phyloP scores from a whole-genome alignment of 163 green algal species.

The Chlorella variabilis region DNA sequence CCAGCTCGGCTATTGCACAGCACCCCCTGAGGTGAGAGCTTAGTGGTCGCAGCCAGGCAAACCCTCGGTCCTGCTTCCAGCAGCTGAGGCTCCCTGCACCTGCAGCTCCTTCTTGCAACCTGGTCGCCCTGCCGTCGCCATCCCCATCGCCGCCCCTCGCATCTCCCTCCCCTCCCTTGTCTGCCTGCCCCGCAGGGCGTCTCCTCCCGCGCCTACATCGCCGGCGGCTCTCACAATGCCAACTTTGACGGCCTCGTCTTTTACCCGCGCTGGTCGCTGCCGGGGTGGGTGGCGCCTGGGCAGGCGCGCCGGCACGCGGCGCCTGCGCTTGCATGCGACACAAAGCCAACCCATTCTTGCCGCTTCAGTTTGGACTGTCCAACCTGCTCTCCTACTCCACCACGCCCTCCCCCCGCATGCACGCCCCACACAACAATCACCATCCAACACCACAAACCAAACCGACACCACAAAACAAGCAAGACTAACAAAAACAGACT shows the following conservation, averaged over 20 bases:
- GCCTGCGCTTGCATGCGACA: too few relatives aligned
- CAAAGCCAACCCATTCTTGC: too few relatives aligned
- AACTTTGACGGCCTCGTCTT: constrained; percentile 95
- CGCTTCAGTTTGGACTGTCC: too few relatives aligned
- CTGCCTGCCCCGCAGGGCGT: constrained; percentile 52
- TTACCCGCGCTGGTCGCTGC: constrained; percentile 87
- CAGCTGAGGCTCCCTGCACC: too few relatives aligned
- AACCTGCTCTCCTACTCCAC: too few relatives aligned
- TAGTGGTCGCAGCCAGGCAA: not conserved
- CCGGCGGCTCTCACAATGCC: constrained; percentile 89
- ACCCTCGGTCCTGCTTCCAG: too few relatives aligned
- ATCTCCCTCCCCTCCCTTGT: not conserved
- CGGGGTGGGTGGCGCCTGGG: constrained; percentile 47
- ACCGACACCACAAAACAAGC: too few relatives aligned
- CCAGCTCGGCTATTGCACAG: constrained; percentile 90
- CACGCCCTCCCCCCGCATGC: too few relatives aligned
- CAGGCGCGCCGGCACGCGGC: not conserved
- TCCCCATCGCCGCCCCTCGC: not conserved
- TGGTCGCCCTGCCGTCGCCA: too few relatives aligned
- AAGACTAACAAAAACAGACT: too few relatives aligned
- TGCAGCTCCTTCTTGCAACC: too few relatives aligned
- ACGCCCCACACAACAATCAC: not conserved
- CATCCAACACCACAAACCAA: too few relatives aligned
- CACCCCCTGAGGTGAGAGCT: constrained; percentile 66
- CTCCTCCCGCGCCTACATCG: constrained; percentile 86